Evolutionary conservation across 441 rosid species (phyloP), one percentile per base, ranked within the genome.

Genomic region (Viola pubescens): DNA sequence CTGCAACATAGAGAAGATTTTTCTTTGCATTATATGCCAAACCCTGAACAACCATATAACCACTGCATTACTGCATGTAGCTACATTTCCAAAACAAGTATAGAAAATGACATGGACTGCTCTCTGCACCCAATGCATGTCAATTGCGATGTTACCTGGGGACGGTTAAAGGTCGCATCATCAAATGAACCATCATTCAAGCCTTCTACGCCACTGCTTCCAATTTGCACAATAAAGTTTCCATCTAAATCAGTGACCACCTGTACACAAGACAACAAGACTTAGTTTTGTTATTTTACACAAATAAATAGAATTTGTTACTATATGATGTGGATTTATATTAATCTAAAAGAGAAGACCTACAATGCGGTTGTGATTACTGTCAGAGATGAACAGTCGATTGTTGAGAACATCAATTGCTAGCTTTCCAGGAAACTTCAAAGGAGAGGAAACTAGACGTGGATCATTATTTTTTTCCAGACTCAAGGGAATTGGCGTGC

Each of bases 351-450:
- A 73, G 51, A 38, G 72, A 70, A 64, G 75, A 42, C 73, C 13
- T 86, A 89, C 98, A 56, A 89, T 86, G 67, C 97, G 90, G 77
- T 92, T 89, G 67, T 92, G 98, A 79, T 92, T 89, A 72, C 98
- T 87, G 73, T 92, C 98, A 50, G 97, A 89, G 73, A 92, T 87
- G 79, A 92, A 92, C 40, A 92, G 83, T 52, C 98, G 78, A 59
- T 82, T 87, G 81, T 89, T 92, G 72, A 89, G 85, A 48, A 74
- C 64, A 77, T 92, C 98, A 61, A 89, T 71, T 0, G 91, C 94
- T 80, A 92, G 72, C 81, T 92, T 92, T 62, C 98, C 95, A 1
- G 97, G 98, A 75, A 86, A 92, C 77, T 92, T 92, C 78, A 92
- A 63, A 52, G 95, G 98, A 64, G 97, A 89, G 13, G 82, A 75